Evolutionary conservation across 1,284 basidiomycete genomes (phyloP).

Genomic region (Fistulinella staudtii): DNA sequence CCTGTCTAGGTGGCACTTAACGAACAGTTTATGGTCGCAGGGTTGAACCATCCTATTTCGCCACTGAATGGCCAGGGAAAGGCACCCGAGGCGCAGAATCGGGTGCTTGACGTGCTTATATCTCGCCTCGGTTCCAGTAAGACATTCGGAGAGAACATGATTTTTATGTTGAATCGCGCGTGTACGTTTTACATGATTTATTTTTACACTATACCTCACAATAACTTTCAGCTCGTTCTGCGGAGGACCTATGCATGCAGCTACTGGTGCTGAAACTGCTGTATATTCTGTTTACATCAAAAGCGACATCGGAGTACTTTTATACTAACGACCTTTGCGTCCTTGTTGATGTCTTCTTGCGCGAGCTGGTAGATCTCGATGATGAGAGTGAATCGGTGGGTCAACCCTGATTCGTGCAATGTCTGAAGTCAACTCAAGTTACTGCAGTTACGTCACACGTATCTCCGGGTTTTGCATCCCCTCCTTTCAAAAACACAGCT

Average conservation of each 20-base stretch:
- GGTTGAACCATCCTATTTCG: slow-evolving; percentile 33
- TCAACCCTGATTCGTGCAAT: slow-evolving; percentile 14
- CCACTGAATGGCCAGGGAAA: slow-evolving; percentile 21
- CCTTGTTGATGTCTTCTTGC: slow-evolving; percentile 93
- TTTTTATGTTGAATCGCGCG: slow-evolving; percentile 97
- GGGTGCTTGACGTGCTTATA: slow-evolving; percentile 82
- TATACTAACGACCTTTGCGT: slow-evolving; percentile 98
- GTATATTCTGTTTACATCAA: slow-evolving; percentile 92
- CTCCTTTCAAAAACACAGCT: slow-evolving; percentile 94
- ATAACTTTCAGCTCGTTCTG: slow-evolving; percentile 58
- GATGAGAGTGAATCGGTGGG: slow-evolving; percentile 91
- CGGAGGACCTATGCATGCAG: slow-evolving; percentile 94
- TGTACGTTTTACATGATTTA: slow-evolving; percentile 48
- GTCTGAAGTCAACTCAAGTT: slow-evolving; percentile 1
- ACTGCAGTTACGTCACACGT: slow-evolving; percentile 87
- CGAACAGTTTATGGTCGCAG: slow-evolving; percentile 97
- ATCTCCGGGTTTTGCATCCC: slow-evolving; percentile 93
- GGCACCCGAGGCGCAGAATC: slow-evolving; percentile 53
- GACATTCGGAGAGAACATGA: slow-evolving; percentile 97
- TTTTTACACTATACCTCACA: background rate
- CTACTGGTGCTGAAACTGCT: slow-evolving; percentile 92
- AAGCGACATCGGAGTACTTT: slow-evolving; percentile 92
- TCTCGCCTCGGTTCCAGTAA: slow-evolving; percentile 79
- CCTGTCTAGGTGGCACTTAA: slow-evolving; percentile 78
- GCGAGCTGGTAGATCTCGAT: slow-evolving; percentile 87